Evolutionary conservation across 2,329 filamentous ascomycete species (phyloP), one percentile per base, ranked within the genome.

Genomic region (Colletotrichum sp.): DNA sequence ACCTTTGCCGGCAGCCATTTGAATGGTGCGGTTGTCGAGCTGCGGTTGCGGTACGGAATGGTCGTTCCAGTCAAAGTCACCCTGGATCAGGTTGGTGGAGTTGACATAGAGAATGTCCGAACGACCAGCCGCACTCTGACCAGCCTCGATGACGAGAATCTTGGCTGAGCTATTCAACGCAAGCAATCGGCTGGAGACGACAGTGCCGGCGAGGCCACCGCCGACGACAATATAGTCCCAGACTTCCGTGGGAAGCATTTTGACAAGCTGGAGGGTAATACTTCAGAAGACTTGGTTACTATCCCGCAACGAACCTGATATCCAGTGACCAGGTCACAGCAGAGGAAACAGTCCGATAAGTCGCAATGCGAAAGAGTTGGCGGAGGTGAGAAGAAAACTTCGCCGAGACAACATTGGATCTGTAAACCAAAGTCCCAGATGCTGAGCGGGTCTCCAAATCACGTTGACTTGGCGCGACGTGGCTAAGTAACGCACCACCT

Each of bases 91-190:
- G 63, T 72, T 72, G 28, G 70, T 72, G 12, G 70, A 52, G 26
- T 72, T 72, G 52, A 30, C 21, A 18, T 72, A 72, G 26, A 72
- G 70, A 5, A 72, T 72, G 28, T 72, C 70, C 4, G 63, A 62
- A 7, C 70, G 70, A 16, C 26, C 18, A 21, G 52, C 16, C 10
- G 70, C 60, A n/a, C 52, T 85, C 85, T 62, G 24, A 2, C 70
- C 70, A 13, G 84, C 86, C 79, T 87, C 86, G 39, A 87, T 79
- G n/a, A 87, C 78, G 44, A 86, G 75, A 7, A 87, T 84, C 0
- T 80, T 84, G 9, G 77, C 79, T 9, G 77, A 77, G 30, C 81
- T 80, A 2, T 71, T 72, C 18, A 75, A 71, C 39, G 75, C 36
- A 18, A 64, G 72, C 18, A 87, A 80, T 9, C 85, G 80, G 69